Conservation (phyloP, 352 stramenopile species). For the Phytophthora ohioensis region DNA sequence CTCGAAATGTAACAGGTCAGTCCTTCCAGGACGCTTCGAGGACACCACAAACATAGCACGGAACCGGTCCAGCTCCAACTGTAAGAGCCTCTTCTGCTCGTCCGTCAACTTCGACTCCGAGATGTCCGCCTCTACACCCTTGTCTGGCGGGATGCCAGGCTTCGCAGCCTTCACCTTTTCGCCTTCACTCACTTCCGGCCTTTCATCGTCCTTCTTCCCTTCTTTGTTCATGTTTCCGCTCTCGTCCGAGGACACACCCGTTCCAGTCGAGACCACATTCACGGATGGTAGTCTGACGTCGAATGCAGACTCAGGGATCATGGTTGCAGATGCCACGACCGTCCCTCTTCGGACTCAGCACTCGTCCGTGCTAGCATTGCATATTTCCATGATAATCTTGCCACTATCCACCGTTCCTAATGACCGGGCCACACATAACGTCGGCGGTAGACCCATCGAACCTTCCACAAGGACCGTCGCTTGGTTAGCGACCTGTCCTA, state of each 20-base stretch:
- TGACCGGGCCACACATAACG: conserved; percentile 2
- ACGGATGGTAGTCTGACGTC: neutral
- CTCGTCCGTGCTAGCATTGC: conserved; percentile 16
- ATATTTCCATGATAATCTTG: neutral
- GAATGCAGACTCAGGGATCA: conserved; percentile 13
- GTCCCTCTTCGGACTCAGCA: conserved; percentile 5
- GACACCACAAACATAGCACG: too few species aligned
- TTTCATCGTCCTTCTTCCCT: too few species aligned
- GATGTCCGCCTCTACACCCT: neutral
- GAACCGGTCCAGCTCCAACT: too few species aligned
- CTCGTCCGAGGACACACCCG: too few species aligned
- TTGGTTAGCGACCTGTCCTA: neutral
- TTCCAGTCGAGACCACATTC: neutral
- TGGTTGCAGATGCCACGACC: neutral
- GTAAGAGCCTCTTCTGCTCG: too few species aligned
- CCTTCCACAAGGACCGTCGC: neutral
- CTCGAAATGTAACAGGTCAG: too few species aligned
- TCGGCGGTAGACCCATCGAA: neutral
- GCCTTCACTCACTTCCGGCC: neutral
- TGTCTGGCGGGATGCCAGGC: neutral
- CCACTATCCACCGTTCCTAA: neutral
- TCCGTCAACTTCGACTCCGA: too few species aligned
- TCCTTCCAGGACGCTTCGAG: too few species aligned
- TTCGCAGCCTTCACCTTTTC: neutral
- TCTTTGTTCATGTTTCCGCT: too few species aligned